Conservation (phyloP, 2,329 filamentous ascomycete genomes). For the Clonostachys chloroleuca region DNA sequence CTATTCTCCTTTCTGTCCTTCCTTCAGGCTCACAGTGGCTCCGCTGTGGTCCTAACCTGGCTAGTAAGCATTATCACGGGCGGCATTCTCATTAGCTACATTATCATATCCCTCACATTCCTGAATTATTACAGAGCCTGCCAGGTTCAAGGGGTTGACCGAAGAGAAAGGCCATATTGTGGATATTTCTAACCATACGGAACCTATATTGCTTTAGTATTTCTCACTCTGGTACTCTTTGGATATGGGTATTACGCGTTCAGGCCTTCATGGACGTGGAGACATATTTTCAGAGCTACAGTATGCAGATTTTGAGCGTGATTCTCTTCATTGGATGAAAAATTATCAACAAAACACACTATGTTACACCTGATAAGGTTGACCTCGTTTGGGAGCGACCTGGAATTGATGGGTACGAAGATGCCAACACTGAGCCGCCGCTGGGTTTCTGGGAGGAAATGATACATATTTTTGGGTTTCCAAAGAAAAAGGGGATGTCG, state of each 20-base stretch:
- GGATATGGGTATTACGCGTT: conserved; percentile 58
- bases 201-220: conserved; percentile 40
- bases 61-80: conserved; percentile 53
- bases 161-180: conserved; percentile 49
- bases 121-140: conserved; percentile 45
- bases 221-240: conserved; percentile 36
- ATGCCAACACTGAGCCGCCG: conserved; percentile 31
- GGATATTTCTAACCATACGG: conserved; percentile 57
- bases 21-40: conserved; percentile 42
- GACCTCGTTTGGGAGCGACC: conserved; percentile 60
- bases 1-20: conserved; percentile 48
- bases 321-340: conserved; percentile 59
- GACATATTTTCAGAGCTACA: conserved; percentile 50
- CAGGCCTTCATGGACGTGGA: conserved; percentile 38
- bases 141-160: conserved; percentile 45
- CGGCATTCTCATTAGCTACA: conserved; percentile 57
- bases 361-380: conserved; percentile 46
- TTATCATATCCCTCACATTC: conserved; percentile 45
- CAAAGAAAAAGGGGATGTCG: too few relatives aligned
- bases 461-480: conserved; percentile 2
- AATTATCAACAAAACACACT: conserved; percentile 52
- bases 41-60: conserved; percentile 46
- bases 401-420: conserved; percentile 53
- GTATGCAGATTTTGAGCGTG: conserved; percentile 49
- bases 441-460: conserved; percentile 54